Base-by-base conservation (phyloP, 768 basidiomycete genomes). In the Tulasnella sp. region DNA sequence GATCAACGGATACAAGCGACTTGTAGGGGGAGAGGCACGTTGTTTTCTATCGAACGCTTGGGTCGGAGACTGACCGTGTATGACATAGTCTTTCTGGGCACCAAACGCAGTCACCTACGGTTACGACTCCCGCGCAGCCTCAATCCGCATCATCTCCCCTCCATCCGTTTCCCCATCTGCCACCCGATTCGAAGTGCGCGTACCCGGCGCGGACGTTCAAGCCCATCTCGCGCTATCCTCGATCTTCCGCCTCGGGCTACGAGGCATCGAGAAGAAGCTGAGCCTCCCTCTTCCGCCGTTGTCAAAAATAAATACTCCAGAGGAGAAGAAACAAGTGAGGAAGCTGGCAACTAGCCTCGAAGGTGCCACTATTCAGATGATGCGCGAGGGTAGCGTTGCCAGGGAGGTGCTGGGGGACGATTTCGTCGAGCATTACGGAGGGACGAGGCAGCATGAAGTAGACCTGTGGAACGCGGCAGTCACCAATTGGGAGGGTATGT, bases 121-220 rank as follows among this genome's bases (percentile, higher is more conserved):
- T 11, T 98, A 95, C 78, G 97, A 99, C 80, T 94, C 92, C 26
- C 91, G 97, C 40, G 90, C 89, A 0, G 94, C 95, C 12, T 94
- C 93, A 11, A 86, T 98, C 65, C 89, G 97, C 59, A 91, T 99
- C 75, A 89, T 99, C 77, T 89, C 91, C 0, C 95, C 96, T 1
- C 97, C 97, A 0, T 89, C 91, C 5, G 90, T 89, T n/a, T 86
- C 90, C 2, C 85, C 86, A 9, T 79, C 87, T 3, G 93, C 91
- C 2, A 98, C 97, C 1, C 85, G 97, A 65, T 86, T 99, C 77
- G 97, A 99, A 82, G 82, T 99, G 16, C 90, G 97, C 69, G 87
- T 98, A 19, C 95, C 97, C 1, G 97, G 97, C 32, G 97, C 97
- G 42, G 97, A 99, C 78, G 93, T 98, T 87, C 76, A 95, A 95